Evolutionary conservation across 2,329 filamentous ascomycete genomes (phyloP), one percentile per base, ranked within the genome.

Genomic region (Epichloe amarillans): DNA sequence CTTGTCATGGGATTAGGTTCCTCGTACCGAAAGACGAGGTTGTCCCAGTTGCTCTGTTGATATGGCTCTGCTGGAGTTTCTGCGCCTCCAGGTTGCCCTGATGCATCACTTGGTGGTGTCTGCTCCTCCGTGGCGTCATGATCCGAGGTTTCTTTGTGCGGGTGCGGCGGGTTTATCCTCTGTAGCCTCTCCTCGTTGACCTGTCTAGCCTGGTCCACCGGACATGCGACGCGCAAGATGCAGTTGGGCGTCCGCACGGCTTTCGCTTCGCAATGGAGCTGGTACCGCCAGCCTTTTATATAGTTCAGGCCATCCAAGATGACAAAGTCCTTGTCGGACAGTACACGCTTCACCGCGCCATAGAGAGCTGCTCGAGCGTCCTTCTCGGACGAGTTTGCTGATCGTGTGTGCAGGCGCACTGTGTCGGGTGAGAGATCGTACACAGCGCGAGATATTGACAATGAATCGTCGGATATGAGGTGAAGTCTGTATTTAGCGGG

Each of bases 201-300:
- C 21, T 62, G 63, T 54, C 65, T 66, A 2, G 79, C 77, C 54
- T 64, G 65, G n/a, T 80, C 77, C 3, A 70, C 65, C 10, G 70
- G 61, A 55, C 76, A 79, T 0, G 80, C 80, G 43, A 84, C 71
- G 65, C 83, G 80, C 55, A 93, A 71, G 51, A 93, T 80, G 60
- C 84, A 89, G 66, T 79, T 85, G 3, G 84, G 79, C 3, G 87
- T 93, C 55, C 82, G 72, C 50, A 86, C 70, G 46, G 87, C 87
- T 67, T 93, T 93, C 38, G 87, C 81, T 68, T 93, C 87, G 69
- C 87, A 91, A 65, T 84, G 84, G 21, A 94, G 72, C 71, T 94
- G 87, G 64, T 94, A 94, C 46, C 88, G 76, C 79, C 86, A 93
- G 38, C 87, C 88, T 66, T 93, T 93, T 69, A 94, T 94, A 68